Percentiles rank a stretch among this genome's conserved stretches.
Conservation (phyloP, 768 basidiomycete genomes). For the Amanita polypyramis region DNA sequence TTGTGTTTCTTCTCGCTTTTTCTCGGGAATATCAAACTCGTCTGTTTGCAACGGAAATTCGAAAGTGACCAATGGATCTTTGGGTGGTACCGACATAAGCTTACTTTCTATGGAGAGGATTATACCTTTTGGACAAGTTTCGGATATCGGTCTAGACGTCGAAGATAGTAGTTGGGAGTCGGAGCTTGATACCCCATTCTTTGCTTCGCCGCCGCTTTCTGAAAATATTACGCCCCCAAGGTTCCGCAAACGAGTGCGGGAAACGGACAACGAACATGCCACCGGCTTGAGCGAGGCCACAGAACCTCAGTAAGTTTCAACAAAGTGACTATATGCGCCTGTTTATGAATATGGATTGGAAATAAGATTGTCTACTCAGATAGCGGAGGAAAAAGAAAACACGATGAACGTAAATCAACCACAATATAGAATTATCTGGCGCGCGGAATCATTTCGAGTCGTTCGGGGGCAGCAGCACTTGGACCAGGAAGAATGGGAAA, state of each 20-base stretch:
- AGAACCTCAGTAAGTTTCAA: background rate
- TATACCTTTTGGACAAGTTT: background rate
- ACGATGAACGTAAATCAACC: background rate
- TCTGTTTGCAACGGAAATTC: background rate
- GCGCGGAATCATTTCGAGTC: background rate
- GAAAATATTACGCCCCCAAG: slow-evolving; percentile 4
- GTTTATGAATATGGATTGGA: background rate
- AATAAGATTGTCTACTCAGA: background rate
- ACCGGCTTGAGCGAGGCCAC: background rate
- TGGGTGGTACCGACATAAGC: background rate
- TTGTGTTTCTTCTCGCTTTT: background rate
- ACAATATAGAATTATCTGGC: slow-evolving; percentile 1
- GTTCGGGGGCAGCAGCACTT: background rate
- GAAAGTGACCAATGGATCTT: background rate
- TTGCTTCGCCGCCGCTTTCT: slow-evolving; percentile 2
- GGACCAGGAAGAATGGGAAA: slow-evolving; percentile 3
- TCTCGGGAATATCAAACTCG: background rate
- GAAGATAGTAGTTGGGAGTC: background rate
- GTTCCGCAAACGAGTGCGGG: background rate
- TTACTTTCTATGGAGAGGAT: background rate
- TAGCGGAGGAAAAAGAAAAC: background rate
- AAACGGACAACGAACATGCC: too few species aligned
- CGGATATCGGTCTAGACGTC: background rate
- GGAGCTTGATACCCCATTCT: slow-evolving; percentile 3
- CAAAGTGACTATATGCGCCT: background rate